phyloP scores from a whole-genome alignment of 331 rosid species.

The Acacia concinna region DNA sequence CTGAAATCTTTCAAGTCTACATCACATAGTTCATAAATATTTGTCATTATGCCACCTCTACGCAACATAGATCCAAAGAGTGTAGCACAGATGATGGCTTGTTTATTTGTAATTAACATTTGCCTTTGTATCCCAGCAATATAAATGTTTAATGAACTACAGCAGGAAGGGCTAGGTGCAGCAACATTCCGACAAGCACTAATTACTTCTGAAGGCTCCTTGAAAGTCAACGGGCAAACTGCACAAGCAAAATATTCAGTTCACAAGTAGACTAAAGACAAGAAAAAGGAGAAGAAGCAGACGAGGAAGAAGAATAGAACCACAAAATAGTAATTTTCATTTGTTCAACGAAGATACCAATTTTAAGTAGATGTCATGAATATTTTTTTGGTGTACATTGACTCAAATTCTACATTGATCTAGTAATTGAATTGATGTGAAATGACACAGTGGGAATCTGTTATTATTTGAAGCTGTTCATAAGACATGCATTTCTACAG shows the following conservation, averaged over 20 bases:
- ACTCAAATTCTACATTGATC: conserved; percentile 1
- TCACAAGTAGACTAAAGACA: conserved; percentile 9
- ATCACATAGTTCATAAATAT: conserved; percentile 91
- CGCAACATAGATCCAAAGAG: conserved; percentile 90
- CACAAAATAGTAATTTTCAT: conserved; percentile 15
- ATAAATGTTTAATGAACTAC: conserved; percentile 81
- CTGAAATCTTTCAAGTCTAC: conserved; percentile 98
- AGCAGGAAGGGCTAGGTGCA: conserved; percentile 92
- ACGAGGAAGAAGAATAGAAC: not conserved
- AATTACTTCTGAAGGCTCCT: conserved; percentile 80
- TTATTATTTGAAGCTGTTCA: not conserved
- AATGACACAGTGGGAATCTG: not conserved
- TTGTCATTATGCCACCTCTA: conserved; percentile 82
- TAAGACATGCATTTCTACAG: conserved; percentile 2
- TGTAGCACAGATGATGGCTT: conserved; percentile 93
- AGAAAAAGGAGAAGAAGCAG: not conserved
- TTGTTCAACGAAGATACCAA: not conserved
- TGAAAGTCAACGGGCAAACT: conserved; percentile 93
- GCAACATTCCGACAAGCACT: conserved; percentile 77
- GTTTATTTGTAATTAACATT: conserved; percentile 93
- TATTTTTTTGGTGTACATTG: not conserved
- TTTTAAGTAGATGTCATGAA: conserved; percentile 3
- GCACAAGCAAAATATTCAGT: conserved; percentile 41
- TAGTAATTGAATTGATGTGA: not conserved
- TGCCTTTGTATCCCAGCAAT: conserved; percentile 86